Evolutionary conservation across 1,139 yeast species (phyloP).

Genomic region (Suhomyces anneliseae): DNA sequence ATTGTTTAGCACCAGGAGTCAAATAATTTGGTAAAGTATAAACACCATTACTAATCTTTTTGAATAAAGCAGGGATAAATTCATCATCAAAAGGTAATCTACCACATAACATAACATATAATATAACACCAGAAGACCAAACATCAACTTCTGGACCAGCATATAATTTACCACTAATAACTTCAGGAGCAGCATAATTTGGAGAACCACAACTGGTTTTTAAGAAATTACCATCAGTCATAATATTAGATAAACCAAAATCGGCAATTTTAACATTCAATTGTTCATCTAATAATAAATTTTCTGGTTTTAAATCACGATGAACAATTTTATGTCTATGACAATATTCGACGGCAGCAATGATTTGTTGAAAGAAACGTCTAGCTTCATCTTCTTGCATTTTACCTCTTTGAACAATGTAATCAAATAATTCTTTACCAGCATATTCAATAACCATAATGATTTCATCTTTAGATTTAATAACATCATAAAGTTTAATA

Average conservation of each 20-base stretch:
- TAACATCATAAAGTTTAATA: conserved; percentile 93
- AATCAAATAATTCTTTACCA: conserved; percentile 93
- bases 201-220: conserved; percentile 98
- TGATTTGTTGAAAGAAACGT: conserved; percentile 93
- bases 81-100: conserved; percentile 97
- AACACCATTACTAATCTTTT: conserved; percentile 92
- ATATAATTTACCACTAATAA: conserved; percentile 89
- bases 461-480: conserved; percentile 92
- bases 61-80: conserved; percentile 92
- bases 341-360: conserved; percentile 97
- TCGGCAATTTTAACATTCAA: conserved; percentile 95
- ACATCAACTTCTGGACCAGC: conserved; percentile 99
- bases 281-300: conserved; percentile 84
- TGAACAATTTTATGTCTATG: conserved; percentile 98
- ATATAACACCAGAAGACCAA: conserved; percentile 97
- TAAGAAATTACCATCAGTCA: conserved; percentile 97
- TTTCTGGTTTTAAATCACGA: conserved; percentile 94
- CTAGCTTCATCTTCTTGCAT: conserved; percentile 95
- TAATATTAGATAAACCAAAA: conserved; percentile 91
- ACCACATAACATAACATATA: conserved; percentile 96
- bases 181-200: conserved; percentile 98
- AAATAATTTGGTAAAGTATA: conserved; percentile 89
- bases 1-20: conserved; percentile 82
- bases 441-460: conserved; percentile 98
- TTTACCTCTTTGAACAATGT: conserved; percentile 91